Evolutionary conservation across 1,139 yeast genomes (phyloP).

Genomic region (Kodamaea ohmeri): DNA sequence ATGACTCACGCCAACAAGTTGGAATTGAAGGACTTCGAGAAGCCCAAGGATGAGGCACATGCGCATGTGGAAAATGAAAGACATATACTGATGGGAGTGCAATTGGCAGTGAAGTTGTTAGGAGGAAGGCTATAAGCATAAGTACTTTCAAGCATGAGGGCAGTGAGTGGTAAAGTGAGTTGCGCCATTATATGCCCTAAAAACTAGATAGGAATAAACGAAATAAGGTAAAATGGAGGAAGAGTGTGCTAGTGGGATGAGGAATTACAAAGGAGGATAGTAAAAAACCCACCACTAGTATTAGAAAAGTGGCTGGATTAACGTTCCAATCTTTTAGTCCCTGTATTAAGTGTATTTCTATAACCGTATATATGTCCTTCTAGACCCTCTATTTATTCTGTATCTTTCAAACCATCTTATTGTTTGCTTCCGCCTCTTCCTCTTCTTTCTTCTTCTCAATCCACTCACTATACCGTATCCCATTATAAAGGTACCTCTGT

Average conservation of each 20-base stretch:
- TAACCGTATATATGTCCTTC: too few species aligned
- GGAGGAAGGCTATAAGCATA: slow-evolving; percentile 57
- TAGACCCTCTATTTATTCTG: too few species aligned
- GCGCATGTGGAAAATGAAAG: slow-evolving; percentile 47
- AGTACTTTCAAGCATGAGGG: not conserved
- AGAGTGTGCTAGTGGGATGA: too few species aligned
- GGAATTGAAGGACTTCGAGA: slow-evolving; percentile 56
- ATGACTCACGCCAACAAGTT: slow-evolving; percentile 51
- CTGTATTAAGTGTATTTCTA: too few species aligned
- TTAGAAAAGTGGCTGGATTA: too few species aligned
- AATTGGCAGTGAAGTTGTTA: slow-evolving; percentile 59
- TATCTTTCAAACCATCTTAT: not conserved
- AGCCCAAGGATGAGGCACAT: slow-evolving; percentile 26
- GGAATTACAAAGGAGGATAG: too few species aligned
- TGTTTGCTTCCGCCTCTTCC: not conserved
- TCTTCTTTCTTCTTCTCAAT: not conserved
- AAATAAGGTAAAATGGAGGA: too few species aligned
- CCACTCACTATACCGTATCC: slow-evolving; percentile 2
- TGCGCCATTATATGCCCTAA: too few species aligned
- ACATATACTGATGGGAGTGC: slow-evolving; percentile 56
- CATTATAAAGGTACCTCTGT: slow-evolving; percentile 1
- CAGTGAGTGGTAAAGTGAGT: not conserved
- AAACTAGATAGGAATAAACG: too few species aligned
- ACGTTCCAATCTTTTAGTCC: too few species aligned
- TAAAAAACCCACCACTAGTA: too few species aligned